Conservation (phyloP, 2,329 filamentous ascomycete species). For the Colletotrichum graminicola region DNA sequence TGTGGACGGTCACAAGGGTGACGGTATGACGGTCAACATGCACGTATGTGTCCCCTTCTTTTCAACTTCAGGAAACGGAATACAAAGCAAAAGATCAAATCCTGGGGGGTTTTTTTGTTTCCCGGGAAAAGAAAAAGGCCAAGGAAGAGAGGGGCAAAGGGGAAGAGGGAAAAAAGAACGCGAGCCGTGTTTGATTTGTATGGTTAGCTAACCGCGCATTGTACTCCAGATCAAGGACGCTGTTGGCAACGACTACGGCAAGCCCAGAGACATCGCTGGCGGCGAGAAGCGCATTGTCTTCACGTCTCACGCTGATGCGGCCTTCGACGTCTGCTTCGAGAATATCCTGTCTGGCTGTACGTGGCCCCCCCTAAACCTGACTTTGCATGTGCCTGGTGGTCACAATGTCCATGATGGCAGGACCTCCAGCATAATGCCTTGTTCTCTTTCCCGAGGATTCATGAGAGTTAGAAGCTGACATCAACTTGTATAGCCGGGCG, state of each 20-base stretch:
- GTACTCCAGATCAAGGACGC: slow-evolving; percentile 86
- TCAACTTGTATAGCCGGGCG: slow-evolving; percentile 48
- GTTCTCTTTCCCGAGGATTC: not conserved
- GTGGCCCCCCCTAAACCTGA: slow-evolving; percentile 50
- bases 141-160: not conserved
- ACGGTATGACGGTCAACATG: slow-evolving; percentile 95
- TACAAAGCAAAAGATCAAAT: not conserved
- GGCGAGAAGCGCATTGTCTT: slow-evolving; percentile 95
- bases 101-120: not conserved
- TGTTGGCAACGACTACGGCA: slow-evolving; percentile 94
- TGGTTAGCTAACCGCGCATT: slow-evolving; percentile 26
- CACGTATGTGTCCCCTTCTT: slow-evolving; percentile 71
- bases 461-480: slow-evolving; percentile 40
- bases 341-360: slow-evolving; percentile 80
- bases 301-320: slow-evolving; percentile 89
- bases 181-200: not conserved
- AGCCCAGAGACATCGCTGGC: slow-evolving; percentile 89
- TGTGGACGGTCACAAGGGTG: slow-evolving; percentile 85
- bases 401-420: slow-evolving; percentile 15
- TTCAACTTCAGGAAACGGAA: not conserved
- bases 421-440: slow-evolving; percentile 31
- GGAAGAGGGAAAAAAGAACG: not conserved
- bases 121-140: not conserved
- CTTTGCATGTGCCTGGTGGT: not conserved
- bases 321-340: slow-evolving; percentile 97